These are phyloP conservation scores for Populus deltoides DNA, from an alignment of 345 rosid species.

Conservation along the genomic window DNA sequence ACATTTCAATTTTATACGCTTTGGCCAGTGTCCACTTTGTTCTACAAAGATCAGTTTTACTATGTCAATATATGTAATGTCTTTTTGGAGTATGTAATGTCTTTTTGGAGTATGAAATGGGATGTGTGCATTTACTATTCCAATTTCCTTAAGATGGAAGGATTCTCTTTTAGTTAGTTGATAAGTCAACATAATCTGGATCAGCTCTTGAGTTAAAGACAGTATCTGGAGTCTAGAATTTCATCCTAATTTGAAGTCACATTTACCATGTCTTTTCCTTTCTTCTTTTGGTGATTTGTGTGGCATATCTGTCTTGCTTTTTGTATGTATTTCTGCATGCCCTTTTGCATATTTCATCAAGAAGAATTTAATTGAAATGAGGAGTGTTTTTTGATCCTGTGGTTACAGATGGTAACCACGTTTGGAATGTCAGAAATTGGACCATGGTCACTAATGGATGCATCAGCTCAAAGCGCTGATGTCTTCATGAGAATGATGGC, in stretches of 20 bases:
- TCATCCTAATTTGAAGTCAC: neutral
- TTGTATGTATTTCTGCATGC: neutral
- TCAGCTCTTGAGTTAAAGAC: neutral
- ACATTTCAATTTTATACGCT: neutral
- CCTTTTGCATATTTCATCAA: neutral
- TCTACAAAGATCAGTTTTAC: no score
- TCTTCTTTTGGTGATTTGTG: neutral
- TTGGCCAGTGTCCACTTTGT: neutral
- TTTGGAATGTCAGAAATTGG: slow-evolving; percentile 99
- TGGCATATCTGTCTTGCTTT: neutral
- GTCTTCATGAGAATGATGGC: slow-evolving; percentile 99
- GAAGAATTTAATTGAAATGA: slow-evolving; percentile 10
- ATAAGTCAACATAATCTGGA: no score
- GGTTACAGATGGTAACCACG: slow-evolving; percentile 85
- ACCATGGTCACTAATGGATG: slow-evolving; percentile 96
- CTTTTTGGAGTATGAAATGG: no score
- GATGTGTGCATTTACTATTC: no score
- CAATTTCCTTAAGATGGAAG: no score
- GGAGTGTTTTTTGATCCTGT: neutral
- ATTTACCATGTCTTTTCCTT: neutral
- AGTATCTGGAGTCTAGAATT: neutral
- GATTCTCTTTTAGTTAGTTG: no score
- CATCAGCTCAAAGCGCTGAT: slow-evolving; percentile 68
- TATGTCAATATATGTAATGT: no score
- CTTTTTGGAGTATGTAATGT: no score